Conservation (phyloP, 2,329 filamentous ascomycete species). For the Scedosporium minutisporum region DNA sequence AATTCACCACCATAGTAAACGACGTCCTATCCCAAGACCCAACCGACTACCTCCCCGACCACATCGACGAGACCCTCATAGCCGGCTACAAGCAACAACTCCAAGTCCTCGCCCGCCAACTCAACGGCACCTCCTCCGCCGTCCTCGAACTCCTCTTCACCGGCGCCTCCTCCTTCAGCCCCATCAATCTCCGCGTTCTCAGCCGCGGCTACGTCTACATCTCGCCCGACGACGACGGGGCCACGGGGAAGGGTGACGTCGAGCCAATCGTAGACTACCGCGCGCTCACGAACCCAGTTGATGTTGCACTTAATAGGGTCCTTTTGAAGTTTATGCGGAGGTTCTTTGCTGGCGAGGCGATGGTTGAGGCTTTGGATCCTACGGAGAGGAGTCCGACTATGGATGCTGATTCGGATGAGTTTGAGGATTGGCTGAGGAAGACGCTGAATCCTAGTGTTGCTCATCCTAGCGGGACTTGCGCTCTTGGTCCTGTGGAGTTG, state of each 20-base stretch:
- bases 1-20: slow-evolving; percentile 11
- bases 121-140: slow-evolving; percentile 13
- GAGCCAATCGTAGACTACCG: slow-evolving; percentile 36
- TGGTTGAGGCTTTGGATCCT: slow-evolving; percentile 21
- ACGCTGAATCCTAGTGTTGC: slow-evolving; percentile 8
- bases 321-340: slow-evolving; percentile 27
- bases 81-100: slow-evolving; percentile 14
- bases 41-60: slow-evolving; percentile 12
- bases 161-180: slow-evolving; percentile 8
- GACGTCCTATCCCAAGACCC: slow-evolving; percentile 15
- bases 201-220: slow-evolving; percentile 48
- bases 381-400: slow-evolving; percentile 25
- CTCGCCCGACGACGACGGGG: slow-evolving; percentile 23
- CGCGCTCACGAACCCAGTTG: slow-evolving; percentile 36
- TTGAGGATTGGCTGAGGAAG: slow-evolving; percentile 11
- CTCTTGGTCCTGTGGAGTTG: slow-evolving; percentile 9
- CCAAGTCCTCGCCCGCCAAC: slow-evolving; percentile 10
- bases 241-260: slow-evolving; percentile 25
- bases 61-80: slow-evolving; percentile 9
- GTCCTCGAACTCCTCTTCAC: slow-evolving; percentile 14
- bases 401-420: slow-evolving; percentile 13
- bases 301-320: slow-evolving; percentile 36
- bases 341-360: slow-evolving; percentile 19
- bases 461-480: slow-evolving; percentile 9
- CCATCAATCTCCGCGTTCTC: slow-evolving; percentile 26